Evolutionary conservation across 306 rosid species (phyloP).

Genomic region (Quercus suber): DNA sequence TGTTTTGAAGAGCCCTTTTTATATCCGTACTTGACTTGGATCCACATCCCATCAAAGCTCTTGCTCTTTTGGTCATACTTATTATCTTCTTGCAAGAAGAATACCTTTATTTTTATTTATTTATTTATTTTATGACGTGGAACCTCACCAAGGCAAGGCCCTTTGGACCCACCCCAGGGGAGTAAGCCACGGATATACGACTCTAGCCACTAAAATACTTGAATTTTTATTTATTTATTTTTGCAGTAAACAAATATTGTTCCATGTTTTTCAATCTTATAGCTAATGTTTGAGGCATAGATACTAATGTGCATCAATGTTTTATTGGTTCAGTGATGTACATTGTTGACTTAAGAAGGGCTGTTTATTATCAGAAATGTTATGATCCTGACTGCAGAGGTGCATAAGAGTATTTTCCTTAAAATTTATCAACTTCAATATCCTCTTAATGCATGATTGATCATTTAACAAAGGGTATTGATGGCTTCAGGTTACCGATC

Average conservation of each 20-base stretch:
- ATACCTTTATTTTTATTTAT: neutral
- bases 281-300: conserved; percentile 18
- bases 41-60: conserved; percentile 7
- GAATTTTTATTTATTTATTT: too few relatives aligned
- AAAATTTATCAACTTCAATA: neutral
- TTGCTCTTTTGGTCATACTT: conserved; percentile 15
- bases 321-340: conserved; percentile 71
- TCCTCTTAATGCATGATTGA: conserved; percentile 2
- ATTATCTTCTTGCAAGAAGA: neutral
- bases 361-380: conserved; percentile 86
- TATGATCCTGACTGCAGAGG: conserved; percentile 97
- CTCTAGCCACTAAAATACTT: too few relatives aligned
- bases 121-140: neutral
- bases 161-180: too few relatives aligned
- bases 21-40: neutral
- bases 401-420: conserved; percentile 16
- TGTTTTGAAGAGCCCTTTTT: neutral
- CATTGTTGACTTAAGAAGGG: conserved; percentile 77
- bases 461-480: conserved; percentile 7
- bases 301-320: conserved; percentile 26
- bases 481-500: conserved; percentile 76
- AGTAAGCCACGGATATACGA: too few relatives aligned
- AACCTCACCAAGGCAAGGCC: too few relatives aligned
- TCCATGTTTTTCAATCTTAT: neutral
- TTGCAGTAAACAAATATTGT: neutral